A percentile compares a stretch with the other conserved stretches of the same genome.
These are phyloP conservation scores for Alternaria triticina DNA, from an alignment of 2,329 filamentous ascomycete genomes.

Conservation along the genomic window DNA sequence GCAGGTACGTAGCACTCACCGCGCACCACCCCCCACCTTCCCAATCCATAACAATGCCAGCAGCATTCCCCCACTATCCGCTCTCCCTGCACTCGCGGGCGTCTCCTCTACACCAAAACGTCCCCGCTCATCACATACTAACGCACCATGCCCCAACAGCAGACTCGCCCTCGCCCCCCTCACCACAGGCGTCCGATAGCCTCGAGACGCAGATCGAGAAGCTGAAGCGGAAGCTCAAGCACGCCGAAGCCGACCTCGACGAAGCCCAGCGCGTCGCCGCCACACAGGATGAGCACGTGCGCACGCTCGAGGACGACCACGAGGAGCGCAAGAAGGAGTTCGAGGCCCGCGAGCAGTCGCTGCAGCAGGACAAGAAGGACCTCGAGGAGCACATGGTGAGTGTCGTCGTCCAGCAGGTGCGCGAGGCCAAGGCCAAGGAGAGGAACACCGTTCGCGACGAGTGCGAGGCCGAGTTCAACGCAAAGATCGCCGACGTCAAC, in stretches of 20 bases:
- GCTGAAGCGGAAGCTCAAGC: slow-evolving; percentile 40
- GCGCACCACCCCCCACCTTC: slow-evolving; percentile 17
- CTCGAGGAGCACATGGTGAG: slow-evolving; percentile 52
- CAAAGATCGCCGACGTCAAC: slow-evolving; percentile 30
- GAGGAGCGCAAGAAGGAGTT: slow-evolving; percentile 40
- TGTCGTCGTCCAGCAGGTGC: slow-evolving; percentile 50
- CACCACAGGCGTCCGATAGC: slow-evolving; percentile 36
- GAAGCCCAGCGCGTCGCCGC: slow-evolving; percentile 42
- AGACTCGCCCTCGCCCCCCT: slow-evolving; percentile 39
- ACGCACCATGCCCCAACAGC: slow-evolving; percentile 27
- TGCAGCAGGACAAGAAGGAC: slow-evolving; percentile 47
- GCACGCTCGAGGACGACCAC: slow-evolving; percentile 41
- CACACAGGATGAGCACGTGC: slow-evolving; percentile 38
- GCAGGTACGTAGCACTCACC: slow-evolving; percentile 22
- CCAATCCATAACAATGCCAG: slow-evolving; percentile 27
- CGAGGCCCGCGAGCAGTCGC: slow-evolving; percentile 37
- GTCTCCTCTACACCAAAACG: slow-evolving; percentile 17
- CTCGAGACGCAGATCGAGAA: slow-evolving; percentile 40
- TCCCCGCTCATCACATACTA: slow-evolving; percentile 25
- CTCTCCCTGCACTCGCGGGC: slow-evolving; percentile 23
- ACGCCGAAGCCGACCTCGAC: slow-evolving; percentile 39
- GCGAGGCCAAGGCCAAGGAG: slow-evolving; percentile 48
- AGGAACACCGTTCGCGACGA: slow-evolving; percentile 44
- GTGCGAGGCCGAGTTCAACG: slow-evolving; percentile 41
- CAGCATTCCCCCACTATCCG: slow-evolving; percentile 27